These are phyloP conservation scores for Camillea tinctor DNA, from an alignment of 2,329 filamentous ascomycete genomes.

Conservation along the genomic window DNA sequence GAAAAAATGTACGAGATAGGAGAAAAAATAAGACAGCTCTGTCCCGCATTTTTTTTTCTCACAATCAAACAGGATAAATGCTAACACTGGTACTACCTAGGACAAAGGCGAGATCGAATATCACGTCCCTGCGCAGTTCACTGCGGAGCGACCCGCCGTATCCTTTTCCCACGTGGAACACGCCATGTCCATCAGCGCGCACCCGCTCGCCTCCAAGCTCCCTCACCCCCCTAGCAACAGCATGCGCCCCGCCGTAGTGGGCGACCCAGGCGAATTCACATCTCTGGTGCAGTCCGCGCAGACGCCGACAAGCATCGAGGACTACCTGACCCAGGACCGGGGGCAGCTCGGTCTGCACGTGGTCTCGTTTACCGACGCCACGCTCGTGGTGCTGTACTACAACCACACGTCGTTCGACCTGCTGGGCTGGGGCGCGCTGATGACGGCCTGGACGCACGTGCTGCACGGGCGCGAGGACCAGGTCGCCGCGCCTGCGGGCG, in stretches of 20 bases:
- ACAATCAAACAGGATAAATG: background rate
- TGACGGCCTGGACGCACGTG: constrained; percentile 41
- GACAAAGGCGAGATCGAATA: constrained; percentile 36
- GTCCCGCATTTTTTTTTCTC: too few species aligned
- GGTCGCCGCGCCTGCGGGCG: constrained; percentile 28
- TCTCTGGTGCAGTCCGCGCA: constrained; percentile 17
- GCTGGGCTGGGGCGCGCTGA: constrained; percentile 36
- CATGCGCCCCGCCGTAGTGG: constrained; percentile 23
- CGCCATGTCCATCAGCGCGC: constrained; percentile 32
- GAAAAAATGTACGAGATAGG: constrained; percentile 2
- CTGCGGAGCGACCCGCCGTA: constrained; percentile 34
- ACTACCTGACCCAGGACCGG: constrained; percentile 37
- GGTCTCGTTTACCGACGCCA: constrained; percentile 41
- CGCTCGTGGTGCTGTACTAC: constrained; percentile 39
- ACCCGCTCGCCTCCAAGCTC: constrained; percentile 34
- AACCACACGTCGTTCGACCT: constrained; percentile 42
- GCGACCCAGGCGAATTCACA: constrained; percentile 24
- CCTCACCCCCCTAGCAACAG: constrained; percentile 24
- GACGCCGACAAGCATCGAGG: constrained; percentile 30
- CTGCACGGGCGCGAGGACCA: constrained; percentile 37
- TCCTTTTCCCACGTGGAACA: constrained; percentile 34
- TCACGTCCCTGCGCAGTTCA: constrained; percentile 39
- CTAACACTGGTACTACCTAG: constrained; percentile 5
- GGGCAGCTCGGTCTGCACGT: constrained; percentile 43
- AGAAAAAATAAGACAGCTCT: too few species aligned